Base-by-base conservation (phyloP, 805 yeast species). In the Trichomonascus vanleenenianus region DNA sequence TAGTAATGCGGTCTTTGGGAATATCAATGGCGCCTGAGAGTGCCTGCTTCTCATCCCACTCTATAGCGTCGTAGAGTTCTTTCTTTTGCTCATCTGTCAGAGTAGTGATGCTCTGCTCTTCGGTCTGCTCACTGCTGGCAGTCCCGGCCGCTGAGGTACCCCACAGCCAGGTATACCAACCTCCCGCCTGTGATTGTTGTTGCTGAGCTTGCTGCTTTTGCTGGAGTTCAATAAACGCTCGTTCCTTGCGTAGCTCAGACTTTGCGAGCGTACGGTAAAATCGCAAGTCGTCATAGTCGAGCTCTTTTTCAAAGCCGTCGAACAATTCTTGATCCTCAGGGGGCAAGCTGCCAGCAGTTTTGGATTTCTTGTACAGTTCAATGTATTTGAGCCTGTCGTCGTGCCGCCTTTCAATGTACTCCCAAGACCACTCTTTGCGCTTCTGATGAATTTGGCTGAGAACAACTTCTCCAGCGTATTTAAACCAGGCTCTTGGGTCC, bases 61-160 rank as follows among this genome's bases (percentile, higher is more conserved):
- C 99, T 52, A 93, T 89, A 0, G 97, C 95, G 49, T 86, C 95
- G 58, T 87, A 89, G 16, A 93, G 70, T 48, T 94, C 98, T 58
- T 86, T 74, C 51, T 85, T 74, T 58, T 93, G 96, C 53, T 88
- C 95, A 11, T 86, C 95, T 0, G 93, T 78, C 61, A 93, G 75
- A 5, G 70, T 68, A 22, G 80, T 60, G 2, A 71, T 64, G 1
- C 54, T 48, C 2, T 56, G 56, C 2, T 43, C 43, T 18, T 35
- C 46, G 30, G 19, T 53, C 46, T 42, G 44, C 30, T 33, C 37
- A 25, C n/a, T 40, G 5, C 39, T n/a, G 3, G 14, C 20, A n/a
- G 12, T 14, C 8, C 16, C 37, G 4, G 27, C 8, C 11, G 44
- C 36, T 12, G 44, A 12, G 3, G 50, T 27, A 5, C 61, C 62